Percentiles rank a stretch among this genome's conserved stretches.
These are phyloP conservation scores for Cercophora newfieldiana DNA, from an alignment of 495 filamentous ascomycete species.

Conservation along the genomic window DNA sequence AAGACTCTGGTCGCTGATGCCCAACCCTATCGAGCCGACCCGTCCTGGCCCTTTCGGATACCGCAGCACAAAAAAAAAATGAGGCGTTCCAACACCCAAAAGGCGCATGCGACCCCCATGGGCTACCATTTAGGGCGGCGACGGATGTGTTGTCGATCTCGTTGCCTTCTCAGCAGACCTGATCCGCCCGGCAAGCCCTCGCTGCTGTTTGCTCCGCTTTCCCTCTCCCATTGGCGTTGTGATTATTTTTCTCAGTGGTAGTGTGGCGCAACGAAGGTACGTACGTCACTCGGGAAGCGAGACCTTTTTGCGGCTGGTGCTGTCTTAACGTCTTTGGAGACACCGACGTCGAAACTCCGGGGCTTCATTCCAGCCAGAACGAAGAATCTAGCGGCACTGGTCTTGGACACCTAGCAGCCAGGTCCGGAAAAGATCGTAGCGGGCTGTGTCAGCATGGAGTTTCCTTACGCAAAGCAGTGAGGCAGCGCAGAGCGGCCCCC, in stretches of 20 bases:
- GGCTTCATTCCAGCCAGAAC: neutral
- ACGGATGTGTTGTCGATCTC: neutral
- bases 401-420: neutral
- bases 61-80: neutral
- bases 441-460: no score
- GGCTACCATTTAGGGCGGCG: neutral
- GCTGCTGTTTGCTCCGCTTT: neutral
- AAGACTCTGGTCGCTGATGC: conserved; percentile 10
- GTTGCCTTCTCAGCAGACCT: neutral
- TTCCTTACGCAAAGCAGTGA: neutral
- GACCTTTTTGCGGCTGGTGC: neutral
- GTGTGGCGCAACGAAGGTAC: neutral
- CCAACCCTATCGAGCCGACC: neutral
- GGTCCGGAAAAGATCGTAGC: neutral
- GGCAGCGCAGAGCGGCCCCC: neutral
- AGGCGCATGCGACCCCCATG: neutral
- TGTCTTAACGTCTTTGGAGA: neutral
- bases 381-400: neutral
- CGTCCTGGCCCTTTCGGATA: neutral
- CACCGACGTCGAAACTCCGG: neutral
- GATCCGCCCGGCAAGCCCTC: neutral
- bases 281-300: neutral
- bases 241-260: neutral
- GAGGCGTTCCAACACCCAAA: neutral
- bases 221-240: neutral